phyloP scores from a whole-genome alignment of 2,329 filamentous ascomycete genomes.

The Sporothrix euskadiensis region DNA sequence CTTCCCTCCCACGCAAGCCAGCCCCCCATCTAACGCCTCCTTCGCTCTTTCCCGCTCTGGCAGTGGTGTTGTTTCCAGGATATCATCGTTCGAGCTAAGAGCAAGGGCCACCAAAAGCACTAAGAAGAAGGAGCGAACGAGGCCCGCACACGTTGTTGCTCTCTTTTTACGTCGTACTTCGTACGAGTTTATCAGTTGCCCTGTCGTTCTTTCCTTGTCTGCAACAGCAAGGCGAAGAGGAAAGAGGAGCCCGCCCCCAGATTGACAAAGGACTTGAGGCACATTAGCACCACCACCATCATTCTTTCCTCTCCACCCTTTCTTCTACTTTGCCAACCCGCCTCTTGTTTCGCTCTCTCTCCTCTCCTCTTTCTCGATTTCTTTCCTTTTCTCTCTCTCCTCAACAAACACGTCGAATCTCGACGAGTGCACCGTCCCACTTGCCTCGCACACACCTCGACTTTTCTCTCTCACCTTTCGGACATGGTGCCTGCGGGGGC shows the following conservation, averaged over 20 bases:
- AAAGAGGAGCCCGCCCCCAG: not conserved
- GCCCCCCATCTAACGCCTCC: not conserved
- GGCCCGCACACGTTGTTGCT: conserved; percentile 9
- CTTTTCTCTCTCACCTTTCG: not conserved
- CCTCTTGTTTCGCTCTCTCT: not conserved
- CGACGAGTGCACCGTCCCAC: not conserved
- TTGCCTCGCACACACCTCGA: not conserved
- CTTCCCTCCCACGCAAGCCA: not conserved
- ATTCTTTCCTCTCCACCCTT: not conserved
- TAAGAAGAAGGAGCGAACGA: conserved; percentile 16
- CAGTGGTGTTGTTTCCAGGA: not conserved
- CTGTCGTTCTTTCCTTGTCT: not conserved
- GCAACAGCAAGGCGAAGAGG: not conserved
- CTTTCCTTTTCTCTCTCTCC: not conserved
- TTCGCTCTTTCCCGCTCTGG: not conserved
- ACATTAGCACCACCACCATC: not conserved
- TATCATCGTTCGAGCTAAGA: not conserved
- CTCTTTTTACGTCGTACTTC: not conserved
- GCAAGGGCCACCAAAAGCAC: not conserved
- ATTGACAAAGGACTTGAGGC: not conserved
- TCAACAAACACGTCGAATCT: not conserved
- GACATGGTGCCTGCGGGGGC: not conserved
- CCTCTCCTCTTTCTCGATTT: not conserved
- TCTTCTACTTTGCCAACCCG: not conserved
- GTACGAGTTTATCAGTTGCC: not conserved